A percentile compares a stretch with the other conserved stretches of the same genome.
These are phyloP conservation scores for Cystobasidiaceae sp. DNA, from an alignment of 1,284 basidiomycete species.

Conservation along the genomic window DNA sequence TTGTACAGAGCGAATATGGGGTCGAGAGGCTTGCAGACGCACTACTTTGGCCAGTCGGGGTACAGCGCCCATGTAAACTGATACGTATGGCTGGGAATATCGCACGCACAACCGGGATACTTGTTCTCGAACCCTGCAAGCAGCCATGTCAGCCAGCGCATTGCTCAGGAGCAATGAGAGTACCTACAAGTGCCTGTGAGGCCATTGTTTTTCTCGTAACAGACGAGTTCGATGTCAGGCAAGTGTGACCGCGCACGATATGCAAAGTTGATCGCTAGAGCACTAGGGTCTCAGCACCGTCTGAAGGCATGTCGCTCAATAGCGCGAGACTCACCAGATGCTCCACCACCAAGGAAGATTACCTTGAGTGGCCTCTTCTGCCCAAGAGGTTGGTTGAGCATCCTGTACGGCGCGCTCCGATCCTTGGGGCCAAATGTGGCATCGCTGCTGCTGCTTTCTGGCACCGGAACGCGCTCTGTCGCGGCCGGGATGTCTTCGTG, in stretches of 20 bases:
- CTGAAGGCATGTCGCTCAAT: too few species aligned
- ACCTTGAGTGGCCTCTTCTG: neutral
- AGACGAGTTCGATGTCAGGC: neutral
- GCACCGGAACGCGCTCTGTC: neutral
- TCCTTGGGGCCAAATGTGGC: neutral
- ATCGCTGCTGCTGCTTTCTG: neutral
- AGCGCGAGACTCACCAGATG: too few species aligned
- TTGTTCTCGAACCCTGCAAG: slow-evolving; percentile 32
- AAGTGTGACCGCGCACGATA: neutral
- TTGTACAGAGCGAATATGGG: neutral
- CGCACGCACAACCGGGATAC: slow-evolving; percentile 10
- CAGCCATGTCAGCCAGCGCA: neutral
- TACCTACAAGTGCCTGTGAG: slow-evolving; percentile 3
- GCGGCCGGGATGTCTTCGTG: neutral
- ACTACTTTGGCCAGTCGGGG: slow-evolving; percentile 15
- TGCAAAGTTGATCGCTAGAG: neutral
- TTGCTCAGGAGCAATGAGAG: slow-evolving; percentile 48
- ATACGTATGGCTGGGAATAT: slow-evolving; percentile 6
- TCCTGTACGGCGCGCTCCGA: neutral
- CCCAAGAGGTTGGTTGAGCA: slow-evolving; percentile 4
- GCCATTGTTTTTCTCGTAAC: slow-evolving; percentile 36
- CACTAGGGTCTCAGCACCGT: too few species aligned
- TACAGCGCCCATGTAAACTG: slow-evolving; percentile 14
- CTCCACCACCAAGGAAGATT: neutral
- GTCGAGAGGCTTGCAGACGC: neutral